Percentiles rank a stretch among this genome's conserved stretches.
Conservation (phyloP, 306 rosid genomes). For the Trifolium fragiferum region DNA sequence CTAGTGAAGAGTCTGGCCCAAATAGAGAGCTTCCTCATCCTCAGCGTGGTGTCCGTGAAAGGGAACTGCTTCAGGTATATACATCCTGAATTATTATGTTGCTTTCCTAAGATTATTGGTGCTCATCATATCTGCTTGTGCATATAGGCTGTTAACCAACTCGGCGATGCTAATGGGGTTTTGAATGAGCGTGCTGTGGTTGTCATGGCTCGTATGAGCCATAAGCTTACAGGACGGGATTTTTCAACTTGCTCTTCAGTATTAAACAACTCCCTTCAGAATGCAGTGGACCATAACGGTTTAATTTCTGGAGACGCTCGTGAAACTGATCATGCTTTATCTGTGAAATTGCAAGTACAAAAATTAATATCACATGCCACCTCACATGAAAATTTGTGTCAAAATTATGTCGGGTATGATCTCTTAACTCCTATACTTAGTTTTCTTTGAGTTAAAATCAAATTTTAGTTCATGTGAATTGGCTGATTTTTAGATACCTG, state of each 20-base stretch:
- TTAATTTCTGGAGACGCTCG: slow-evolving; percentile 80
- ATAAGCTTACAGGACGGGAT: slow-evolving; percentile 97
- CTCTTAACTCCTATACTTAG: slow-evolving; percentile 6
- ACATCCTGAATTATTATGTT: slow-evolving; percentile 26
- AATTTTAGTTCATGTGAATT: background rate
- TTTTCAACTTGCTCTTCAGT: slow-evolving; percentile 73
- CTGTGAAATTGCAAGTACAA: slow-evolving; percentile 89
- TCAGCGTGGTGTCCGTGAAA: slow-evolving; percentile 96
- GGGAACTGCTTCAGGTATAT: slow-evolving; percentile 92
- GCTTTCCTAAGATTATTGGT: slow-evolving; percentile 36
- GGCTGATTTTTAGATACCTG: background rate
- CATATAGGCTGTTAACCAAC: slow-evolving; percentile 91
- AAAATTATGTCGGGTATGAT: slow-evolving; percentile 94
- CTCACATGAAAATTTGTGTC: slow-evolving; percentile 95
- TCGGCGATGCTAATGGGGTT: slow-evolving; percentile 99
- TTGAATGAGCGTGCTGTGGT: slow-evolving; percentile 95
- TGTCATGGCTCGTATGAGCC: slow-evolving; percentile 97
- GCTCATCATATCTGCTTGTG: slow-evolving; percentile 43
- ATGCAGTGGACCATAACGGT: slow-evolving; percentile 67
- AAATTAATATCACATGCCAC: slow-evolving; percentile 83
- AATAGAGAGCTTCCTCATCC: slow-evolving; percentile 85
- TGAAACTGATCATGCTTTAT: slow-evolving; percentile 88
- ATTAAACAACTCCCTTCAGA: slow-evolving; percentile 62
- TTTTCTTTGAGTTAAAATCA: slow-evolving; percentile 14
- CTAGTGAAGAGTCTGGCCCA: slow-evolving; percentile 73